These are phyloP conservation scores for Paratinospora sagittata DNA, from an alignment of 164 flowering plant genomes.

Conservation along the genomic window DNA sequence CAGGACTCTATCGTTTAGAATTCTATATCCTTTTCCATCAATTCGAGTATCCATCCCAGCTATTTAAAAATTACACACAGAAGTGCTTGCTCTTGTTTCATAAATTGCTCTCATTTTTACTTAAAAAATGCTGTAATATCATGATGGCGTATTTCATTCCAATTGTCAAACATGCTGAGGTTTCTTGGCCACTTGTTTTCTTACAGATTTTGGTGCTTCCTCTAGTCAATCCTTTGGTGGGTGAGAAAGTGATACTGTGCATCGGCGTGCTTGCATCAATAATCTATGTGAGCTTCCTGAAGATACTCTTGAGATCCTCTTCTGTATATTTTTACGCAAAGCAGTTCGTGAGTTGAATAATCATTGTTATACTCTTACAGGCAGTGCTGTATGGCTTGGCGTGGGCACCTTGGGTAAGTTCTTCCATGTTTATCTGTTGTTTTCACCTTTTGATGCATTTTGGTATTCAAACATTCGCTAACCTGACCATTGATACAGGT, in stretches of 20 bases:
- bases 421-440: constrained; percentile 1
- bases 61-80: no score
- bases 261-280: constrained; percentile 53
- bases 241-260: constrained; percentile 64
- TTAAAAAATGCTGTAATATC: not conserved
- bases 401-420: constrained; percentile 89
- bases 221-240: constrained; percentile 59
- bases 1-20: no score
- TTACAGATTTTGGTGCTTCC: constrained; percentile 74
- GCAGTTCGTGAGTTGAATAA: not conserved
- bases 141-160: not conserved
- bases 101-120: not conserved
- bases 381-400: constrained; percentile 77
- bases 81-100: not conserved
- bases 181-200: constrained; percentile 1
- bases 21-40: no score
- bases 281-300: constrained; percentile 56
- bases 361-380: constrained; percentile 30
- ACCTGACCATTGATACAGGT: constrained; percentile 42
- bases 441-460: not conserved
- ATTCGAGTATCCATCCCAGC: no score
- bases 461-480: not conserved
- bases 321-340: not conserved
- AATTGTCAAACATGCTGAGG: constrained; percentile 6
- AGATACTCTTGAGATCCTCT: not conserved